These are phyloP conservation scores for Sicyos edulis DNA, from an alignment of 306 rosid genomes.

Conservation along the genomic window DNA sequence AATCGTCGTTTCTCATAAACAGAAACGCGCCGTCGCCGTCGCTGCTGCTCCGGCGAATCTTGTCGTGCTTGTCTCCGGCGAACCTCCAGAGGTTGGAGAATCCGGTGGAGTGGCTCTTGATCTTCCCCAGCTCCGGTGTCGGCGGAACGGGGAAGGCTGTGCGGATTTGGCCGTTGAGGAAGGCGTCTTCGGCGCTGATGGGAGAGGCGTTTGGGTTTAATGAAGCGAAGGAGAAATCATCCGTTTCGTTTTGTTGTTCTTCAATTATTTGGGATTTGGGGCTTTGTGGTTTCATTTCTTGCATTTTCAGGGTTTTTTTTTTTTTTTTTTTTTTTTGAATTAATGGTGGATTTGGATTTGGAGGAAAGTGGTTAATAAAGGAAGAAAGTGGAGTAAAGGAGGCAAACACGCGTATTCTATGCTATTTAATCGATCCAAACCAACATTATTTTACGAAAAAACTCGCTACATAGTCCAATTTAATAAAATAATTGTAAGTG, in stretches of 20 bases:
- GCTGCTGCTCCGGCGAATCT: slow-evolving; percentile 59
- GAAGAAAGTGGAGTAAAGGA: not conserved
- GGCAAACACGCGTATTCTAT: slow-evolving; percentile 9
- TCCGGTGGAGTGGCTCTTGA: slow-evolving; percentile 77
- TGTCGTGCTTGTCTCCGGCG: slow-evolving; percentile 40
- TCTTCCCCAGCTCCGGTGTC: slow-evolving; percentile 24
- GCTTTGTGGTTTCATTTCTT: not conserved
- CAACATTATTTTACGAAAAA: not conserved
- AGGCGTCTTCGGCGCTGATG: slow-evolving; percentile 63
- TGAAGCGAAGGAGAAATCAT: slow-evolving; percentile 59
- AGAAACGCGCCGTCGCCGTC: slow-evolving; percentile 79
- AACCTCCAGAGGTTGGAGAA: slow-evolving; percentile 67
- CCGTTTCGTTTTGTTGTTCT: not conserved
- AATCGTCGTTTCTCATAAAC: slow-evolving; percentile 31
- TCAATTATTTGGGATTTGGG: not conserved
- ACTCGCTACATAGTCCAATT: too few relatives aligned
- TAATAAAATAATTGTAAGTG: too few relatives aligned
- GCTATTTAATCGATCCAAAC: not conserved
- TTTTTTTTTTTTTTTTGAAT: too few relatives aligned
- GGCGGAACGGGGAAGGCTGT: slow-evolving; percentile 23
- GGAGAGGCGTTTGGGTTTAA: slow-evolving; percentile 45
- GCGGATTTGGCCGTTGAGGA: slow-evolving; percentile 69
- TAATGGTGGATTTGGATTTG: not conserved
- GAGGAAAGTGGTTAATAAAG: too few relatives aligned
- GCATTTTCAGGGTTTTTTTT: not conserved